Percentiles rank a stretch among this genome's conserved stretches.
Evolutionary conservation across 768 basidiomycete genomes (phyloP).

Genomic region (Candolleomyces eurysporus): DNA sequence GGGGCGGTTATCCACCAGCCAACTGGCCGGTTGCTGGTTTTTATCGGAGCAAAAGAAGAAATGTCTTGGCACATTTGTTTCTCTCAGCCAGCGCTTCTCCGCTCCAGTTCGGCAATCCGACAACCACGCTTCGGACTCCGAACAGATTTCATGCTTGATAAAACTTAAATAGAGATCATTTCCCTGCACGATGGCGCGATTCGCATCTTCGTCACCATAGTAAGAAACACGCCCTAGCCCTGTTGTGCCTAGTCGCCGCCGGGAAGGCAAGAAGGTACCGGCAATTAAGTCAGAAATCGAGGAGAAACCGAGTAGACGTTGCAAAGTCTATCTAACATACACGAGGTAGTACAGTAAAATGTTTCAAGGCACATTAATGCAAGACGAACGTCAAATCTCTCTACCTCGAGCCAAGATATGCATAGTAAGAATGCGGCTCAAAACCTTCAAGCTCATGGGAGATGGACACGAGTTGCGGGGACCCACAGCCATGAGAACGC

Average conservation of each 20-base stretch:
- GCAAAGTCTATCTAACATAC: too few species aligned
- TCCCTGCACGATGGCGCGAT: too few species aligned
- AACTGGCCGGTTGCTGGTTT: not conserved
- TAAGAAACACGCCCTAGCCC: too few species aligned
- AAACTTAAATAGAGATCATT: too few species aligned
- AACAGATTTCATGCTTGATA: not conserved
- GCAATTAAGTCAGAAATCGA: too few species aligned
- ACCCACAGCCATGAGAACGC: constrained; percentile 66
- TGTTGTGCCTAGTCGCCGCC: too few species aligned
- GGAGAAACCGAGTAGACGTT: too few species aligned
- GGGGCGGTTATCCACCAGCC: too few species aligned
- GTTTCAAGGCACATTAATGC: too few species aligned
- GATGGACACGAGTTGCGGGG: constrained; percentile 34
- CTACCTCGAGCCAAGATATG: not conserved
- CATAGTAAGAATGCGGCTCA: not conserved
- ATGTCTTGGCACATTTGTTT: not conserved
- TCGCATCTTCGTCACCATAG: too few species aligned
- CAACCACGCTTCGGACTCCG: not conserved
- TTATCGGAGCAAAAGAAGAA: not conserved
- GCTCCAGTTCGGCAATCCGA: not conserved
- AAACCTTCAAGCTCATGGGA: not conserved
- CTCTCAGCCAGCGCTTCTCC: not conserved
- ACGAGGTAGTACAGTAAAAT: too few species aligned
- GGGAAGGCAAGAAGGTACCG: too few species aligned
- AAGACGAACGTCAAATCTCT: not conserved